Base-by-base conservation (phyloP, 164 flowering plant genomes). In the Warburgia ugandensis region DNA sequence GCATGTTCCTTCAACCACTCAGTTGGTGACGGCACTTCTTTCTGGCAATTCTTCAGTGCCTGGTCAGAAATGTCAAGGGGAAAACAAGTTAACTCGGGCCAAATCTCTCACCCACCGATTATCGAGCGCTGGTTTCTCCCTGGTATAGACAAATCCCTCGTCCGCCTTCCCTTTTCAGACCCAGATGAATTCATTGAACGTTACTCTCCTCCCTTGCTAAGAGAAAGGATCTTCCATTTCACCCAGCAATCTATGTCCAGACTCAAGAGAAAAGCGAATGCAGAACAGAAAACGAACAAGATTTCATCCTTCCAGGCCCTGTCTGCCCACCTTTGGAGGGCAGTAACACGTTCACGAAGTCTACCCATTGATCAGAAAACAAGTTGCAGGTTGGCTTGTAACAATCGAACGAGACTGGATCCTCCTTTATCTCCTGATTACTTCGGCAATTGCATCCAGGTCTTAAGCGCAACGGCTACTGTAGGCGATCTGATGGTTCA, bases 341-440 rank as follows among this genome's bases (percentile, higher is more conserved):
- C 61, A 3, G 47, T 68, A 0, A 44, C 45, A 0, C 67, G 73
- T 0, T 54, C 44, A 8, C 40, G 64, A 4, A 2, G 22, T 2
- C 19, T 62, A 0, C 37, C 33, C 0, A 19, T 11, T 0, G 58
- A 65, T 6, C 29, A 54, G n/a, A 37, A 4, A 1, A 78, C 79
- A 4, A 52, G 41, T 8, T 81, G 74, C 63, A 33, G 61, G 42
- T 6, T 78, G 25, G 62, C 73, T 3, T 41, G 29, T 38, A 59
- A 68, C 27, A 56, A 56, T 58, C 50, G 84, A 33, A 1, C 68
- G 9, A 63, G 84, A 44, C 5, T 78, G 45, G 28, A 59, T 7
- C 80, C 84, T 2, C 75, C 75, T 0, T 10, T 81, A 28, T 32
- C 79, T 0, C 52, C 14, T 5, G 52, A 72, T 12, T 74, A 73